Evolutionary conservation across 108 stramenopile genomes (phyloP).

Genomic region (Cyclostephanos tholiformis): DNA sequence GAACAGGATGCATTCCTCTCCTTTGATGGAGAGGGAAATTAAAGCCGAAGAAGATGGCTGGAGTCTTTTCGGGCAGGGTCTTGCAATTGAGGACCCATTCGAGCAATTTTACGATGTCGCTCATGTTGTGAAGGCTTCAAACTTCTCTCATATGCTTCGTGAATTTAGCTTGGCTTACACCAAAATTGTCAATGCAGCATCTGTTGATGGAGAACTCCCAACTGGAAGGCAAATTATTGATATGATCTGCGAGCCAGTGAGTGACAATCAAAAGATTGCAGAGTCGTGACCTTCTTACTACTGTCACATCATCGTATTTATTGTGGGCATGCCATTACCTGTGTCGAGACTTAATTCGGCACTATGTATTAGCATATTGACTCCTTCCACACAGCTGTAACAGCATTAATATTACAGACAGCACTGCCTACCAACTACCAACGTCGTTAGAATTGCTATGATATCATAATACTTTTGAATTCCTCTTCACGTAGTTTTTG

Average conservation of each 20-base stretch:
- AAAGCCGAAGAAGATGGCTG: conserved; percentile 96
- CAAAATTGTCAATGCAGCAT: conserved; percentile 75
- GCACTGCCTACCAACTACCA: background rate
- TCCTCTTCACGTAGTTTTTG: conserved; percentile 49
- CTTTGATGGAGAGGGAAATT: conserved; percentile 72
- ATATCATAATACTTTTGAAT: conserved; percentile 11
- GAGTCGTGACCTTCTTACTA: background rate
- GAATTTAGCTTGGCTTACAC: conserved; percentile 90
- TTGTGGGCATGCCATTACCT: background rate
- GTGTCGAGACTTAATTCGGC: background rate
- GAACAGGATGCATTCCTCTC: conserved; percentile 52
- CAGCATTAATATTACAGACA: background rate
- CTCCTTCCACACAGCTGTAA: background rate
- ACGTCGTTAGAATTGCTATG: background rate
- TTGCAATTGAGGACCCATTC: conserved; percentile 99
- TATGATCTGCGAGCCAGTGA: conserved; percentile 77
- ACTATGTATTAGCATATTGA: background rate
- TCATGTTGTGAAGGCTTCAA: conserved; percentile 92
- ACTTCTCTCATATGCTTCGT: conserved; percentile 73
- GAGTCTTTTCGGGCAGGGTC: conserved; percentile 79
- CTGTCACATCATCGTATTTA: background rate
- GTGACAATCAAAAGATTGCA: conserved; percentile 1
- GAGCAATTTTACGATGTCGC: conserved; percentile 99
- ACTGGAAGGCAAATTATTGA: conserved; percentile 75
- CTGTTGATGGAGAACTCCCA: conserved; percentile 34